A percentile compares a stretch with the other conserved stretches of the same genome.
Conservation (phyloP, 2,329 filamentous ascomycete species). For the Colletotrichum camelliae region DNA sequence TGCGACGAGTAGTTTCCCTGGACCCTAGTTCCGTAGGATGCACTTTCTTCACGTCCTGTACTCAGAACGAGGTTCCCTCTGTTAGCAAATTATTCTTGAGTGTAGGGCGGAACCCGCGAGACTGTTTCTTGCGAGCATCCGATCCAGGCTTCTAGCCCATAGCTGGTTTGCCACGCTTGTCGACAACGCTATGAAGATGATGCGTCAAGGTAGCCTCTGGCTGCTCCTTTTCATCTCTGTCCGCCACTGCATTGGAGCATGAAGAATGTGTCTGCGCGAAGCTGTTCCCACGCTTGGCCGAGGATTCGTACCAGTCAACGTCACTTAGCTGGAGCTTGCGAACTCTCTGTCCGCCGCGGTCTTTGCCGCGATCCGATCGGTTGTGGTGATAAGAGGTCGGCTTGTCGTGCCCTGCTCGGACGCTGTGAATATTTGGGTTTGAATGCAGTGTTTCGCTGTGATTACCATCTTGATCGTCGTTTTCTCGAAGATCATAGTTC, state of each 20-base stretch:
- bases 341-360: conserved; percentile 79
- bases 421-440: conserved; percentile 57
- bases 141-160: neutral
- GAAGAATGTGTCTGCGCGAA: neutral
- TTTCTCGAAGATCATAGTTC: conserved; percentile 92
- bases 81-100: conserved; percentile 9
- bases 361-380: conserved; percentile 62
- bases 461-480: conserved; percentile 81
- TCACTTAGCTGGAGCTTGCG: conserved; percentile 95
- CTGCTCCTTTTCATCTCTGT: neutral
- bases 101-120: neutral
- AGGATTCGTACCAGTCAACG: conserved; percentile 83
- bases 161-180: conserved; percentile 2
- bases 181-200: neutral
- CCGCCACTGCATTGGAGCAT: neutral
- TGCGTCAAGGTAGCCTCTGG: neutral
- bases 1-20: neutral
- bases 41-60: conserved; percentile 13
- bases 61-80: neutral
- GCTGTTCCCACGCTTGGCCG: conserved; percentile 19
- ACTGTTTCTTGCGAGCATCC: neutral
- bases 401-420: conserved; percentile 55
- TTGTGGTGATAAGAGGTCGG: conserved; percentile 56
- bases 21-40: neutral
- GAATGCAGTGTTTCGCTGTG: conserved; percentile 45